Base-by-base conservation (phyloP, 139 green algal genomes). In the Spirogloea muscicola region DNA sequence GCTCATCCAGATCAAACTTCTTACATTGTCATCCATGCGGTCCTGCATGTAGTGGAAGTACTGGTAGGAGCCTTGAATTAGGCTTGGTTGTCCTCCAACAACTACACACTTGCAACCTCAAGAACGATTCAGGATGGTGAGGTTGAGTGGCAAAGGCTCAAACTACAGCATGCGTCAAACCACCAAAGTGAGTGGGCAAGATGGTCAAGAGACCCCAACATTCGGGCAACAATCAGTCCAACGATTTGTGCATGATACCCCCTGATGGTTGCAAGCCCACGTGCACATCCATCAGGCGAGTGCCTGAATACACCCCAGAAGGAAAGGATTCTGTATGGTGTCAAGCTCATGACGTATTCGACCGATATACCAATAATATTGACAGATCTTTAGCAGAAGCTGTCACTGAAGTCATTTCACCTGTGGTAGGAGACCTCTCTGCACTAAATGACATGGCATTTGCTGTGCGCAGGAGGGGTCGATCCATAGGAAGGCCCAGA, bases 1-100 rank as follows among this genome's bases (percentile, higher is more conserved):
- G 43, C 13, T 51, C 10, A 51, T 10, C 13, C 43, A 31, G 27
- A 27, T 27, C 3, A 21, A 29, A 18, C 18, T 18, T 49, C 41
- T 72, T 31, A 72, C 74, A 5, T 39, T 58, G 73, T 98, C 93
- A 58, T 97, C 88, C 49, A 93, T 89, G 25, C 88, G 84, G 77
- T 97, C 93, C 83, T 96, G 89, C 89, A 94, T 93, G 88, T 98
- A 98, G 80, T 98, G 93, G 79, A 89, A 92, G 84, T 98, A 98
- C 37, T 95, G 88, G 58, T 98, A 97, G 18, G 59, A 72, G 36
- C 93, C 93, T 29, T 84, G 37, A 38, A 97, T 70, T 16, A 96
- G 68, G 71, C 82, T 84, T 65, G 84, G 10, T 9, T 74, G 38
- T 1, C 66, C 69, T 4, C 63, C 63, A 16, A 33, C 29, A 3